Percentiles rank a stretch among this genome's conserved stretches.
Conservation (phyloP, 2,329 filamentous ascomycete species). For the Sphaerulina vaccinii region DNA sequence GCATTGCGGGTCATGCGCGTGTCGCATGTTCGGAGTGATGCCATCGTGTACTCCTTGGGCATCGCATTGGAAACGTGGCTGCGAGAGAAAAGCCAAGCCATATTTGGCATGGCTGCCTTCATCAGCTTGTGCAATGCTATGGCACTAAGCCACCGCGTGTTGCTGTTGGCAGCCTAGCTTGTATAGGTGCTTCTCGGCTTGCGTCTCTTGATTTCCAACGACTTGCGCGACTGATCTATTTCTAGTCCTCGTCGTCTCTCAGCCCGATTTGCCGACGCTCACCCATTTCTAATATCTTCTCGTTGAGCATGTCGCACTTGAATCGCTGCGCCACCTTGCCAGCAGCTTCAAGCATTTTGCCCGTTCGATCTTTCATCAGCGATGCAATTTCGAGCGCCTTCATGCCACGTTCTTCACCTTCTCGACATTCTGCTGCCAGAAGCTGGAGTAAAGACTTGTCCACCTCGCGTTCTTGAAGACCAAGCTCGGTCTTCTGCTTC, state of each 20-base stretch:
- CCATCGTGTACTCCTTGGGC: neutral
- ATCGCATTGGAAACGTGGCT: constrained; percentile 1
- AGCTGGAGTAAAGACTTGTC: constrained; percentile 90
- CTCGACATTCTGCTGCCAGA: constrained; percentile 83
- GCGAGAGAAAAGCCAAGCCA: constrained; percentile 8
- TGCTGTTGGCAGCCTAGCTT: too few species aligned
- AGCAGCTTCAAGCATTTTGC: constrained; percentile 88
- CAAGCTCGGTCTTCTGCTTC: constrained; percentile 65
- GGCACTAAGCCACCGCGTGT: neutral
- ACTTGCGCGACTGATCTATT: neutral
- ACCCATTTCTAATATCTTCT: constrained; percentile 85
- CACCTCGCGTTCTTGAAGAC: constrained; percentile 74
- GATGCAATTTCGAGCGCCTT: constrained; percentile 87
- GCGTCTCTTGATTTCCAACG: too few species aligned
- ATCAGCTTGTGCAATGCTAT: neutral
- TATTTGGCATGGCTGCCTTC: neutral
- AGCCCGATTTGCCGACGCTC: constrained; percentile 66
- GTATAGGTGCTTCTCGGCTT: too few species aligned
- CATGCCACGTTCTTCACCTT: constrained; percentile 91
- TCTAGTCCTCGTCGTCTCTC: constrained; percentile 54
- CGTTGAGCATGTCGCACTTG: constrained; percentile 72
- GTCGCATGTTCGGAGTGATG: neutral
- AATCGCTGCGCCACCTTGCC: constrained; percentile 86
- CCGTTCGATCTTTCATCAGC: constrained; percentile 78
- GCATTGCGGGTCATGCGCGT: neutral